phyloP scores from a whole-genome alignment of 1,284 basidiomycete genomes.

The Cryptococcus sp. region DNA sequence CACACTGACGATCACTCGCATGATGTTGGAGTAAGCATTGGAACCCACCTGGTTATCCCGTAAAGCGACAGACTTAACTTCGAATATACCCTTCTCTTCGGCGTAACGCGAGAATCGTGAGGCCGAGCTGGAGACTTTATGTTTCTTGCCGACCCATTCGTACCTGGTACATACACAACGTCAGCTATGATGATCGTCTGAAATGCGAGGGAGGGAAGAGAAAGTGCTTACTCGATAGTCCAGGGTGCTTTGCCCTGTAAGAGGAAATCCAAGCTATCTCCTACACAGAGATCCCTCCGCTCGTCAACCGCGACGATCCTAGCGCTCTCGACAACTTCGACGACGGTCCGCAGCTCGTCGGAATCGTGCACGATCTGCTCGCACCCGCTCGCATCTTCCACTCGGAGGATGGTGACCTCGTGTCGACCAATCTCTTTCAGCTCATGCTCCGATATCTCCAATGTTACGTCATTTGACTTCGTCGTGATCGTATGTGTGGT shows the following conservation, averaged over 20 bases:
- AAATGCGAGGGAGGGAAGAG: neutral
- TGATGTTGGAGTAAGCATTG: neutral
- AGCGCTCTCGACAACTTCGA: slow-evolving; percentile 92
- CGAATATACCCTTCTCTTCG: slow-evolving; percentile 77
- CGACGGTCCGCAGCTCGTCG: slow-evolving; percentile 66
- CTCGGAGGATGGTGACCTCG: slow-evolving; percentile 70
- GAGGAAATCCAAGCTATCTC: slow-evolving; percentile 86
- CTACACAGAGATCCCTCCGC: slow-evolving; percentile 81
- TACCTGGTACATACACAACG: slow-evolving; percentile 59
- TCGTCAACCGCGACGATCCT: slow-evolving; percentile 82
- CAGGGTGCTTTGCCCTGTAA: slow-evolving; percentile 95
- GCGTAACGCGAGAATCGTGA: slow-evolving; percentile 82
- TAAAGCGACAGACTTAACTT: slow-evolving; percentile 81
- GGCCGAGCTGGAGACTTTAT: slow-evolving; percentile 72
- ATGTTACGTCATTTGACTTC: slow-evolving; percentile 68
- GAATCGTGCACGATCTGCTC: slow-evolving; percentile 68
- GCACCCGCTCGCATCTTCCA: slow-evolving; percentile 78
- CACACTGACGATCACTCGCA: neutral
- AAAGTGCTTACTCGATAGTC: slow-evolving; percentile 71
- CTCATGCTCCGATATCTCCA: slow-evolving; percentile 70
- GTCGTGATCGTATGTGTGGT: slow-evolving; percentile 64
- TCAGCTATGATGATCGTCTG: neutral
- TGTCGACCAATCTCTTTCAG: slow-evolving; percentile 80
- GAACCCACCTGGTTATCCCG: slow-evolving; percentile 68
- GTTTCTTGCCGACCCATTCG: slow-evolving; percentile 72